phyloP scores from a whole-genome alignment of 164 flowering plant species.

The Piper betle region DNA sequence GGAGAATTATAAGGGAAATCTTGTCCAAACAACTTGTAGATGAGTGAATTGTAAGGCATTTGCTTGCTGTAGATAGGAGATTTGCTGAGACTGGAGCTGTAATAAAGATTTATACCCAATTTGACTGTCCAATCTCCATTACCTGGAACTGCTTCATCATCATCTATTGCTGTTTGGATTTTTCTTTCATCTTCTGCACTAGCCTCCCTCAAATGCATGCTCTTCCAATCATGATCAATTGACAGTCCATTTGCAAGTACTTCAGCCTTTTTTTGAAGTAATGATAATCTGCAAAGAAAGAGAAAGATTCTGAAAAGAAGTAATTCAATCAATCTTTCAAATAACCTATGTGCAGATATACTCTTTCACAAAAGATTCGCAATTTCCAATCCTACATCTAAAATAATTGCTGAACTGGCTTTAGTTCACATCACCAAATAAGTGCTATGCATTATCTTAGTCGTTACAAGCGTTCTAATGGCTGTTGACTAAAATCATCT shows the following conservation, averaged over 20 bases:
- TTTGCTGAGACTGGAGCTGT: constrained; percentile 74
- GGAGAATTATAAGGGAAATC: constrained; percentile 32
- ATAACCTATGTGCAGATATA: too few species aligned
- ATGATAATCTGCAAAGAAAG: constrained; percentile 61
- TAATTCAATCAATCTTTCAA: background rate
- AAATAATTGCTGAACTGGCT: too few species aligned
- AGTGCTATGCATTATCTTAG: too few species aligned
- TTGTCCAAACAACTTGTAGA: constrained; percentile 79
- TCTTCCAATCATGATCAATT: constrained; percentile 50
- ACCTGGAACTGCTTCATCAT: constrained; percentile 56
- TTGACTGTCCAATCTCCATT: constrained; percentile 96
- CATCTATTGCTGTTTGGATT: constrained; percentile 50
- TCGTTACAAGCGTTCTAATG: too few species aligned
- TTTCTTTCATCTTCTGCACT: constrained; percentile 48
- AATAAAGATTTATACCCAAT: constrained; percentile 79
- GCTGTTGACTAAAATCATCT: too few species aligned
- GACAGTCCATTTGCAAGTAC: constrained; percentile 57
- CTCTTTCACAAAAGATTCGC: too few species aligned
- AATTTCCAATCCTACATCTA: too few species aligned
- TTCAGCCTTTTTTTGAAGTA: constrained; percentile 67
- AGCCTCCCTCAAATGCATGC: constrained; percentile 41
- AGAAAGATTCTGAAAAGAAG: background rate
- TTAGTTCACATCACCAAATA: too few species aligned
- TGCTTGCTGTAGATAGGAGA: constrained; percentile 89
- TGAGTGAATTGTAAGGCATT: constrained; percentile 82